Base-by-base conservation (phyloP, 768 basidiomycete genomes). In the Hypsizygus marmoreus region DNA sequence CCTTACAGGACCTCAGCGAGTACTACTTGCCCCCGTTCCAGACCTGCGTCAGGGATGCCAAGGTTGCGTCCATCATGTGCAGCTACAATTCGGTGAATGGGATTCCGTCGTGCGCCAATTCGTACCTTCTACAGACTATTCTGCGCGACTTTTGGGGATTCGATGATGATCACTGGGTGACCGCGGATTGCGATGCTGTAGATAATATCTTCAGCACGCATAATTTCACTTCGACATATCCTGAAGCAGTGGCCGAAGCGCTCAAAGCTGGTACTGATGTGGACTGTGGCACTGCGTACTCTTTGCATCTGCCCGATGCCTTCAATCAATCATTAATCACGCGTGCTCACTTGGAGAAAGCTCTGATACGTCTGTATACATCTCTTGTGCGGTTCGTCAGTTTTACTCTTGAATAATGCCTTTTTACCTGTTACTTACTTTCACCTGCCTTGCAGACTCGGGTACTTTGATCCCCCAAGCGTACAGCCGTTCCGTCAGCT, bases 81-180 rank as follows among this genome's bases (percentile, higher is more conserved):
- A 77, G 75, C 50, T 83, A 82, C 56, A 83, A 82, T 49, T 73
- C 79, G 8, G 77, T 83, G 14, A 81, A 82, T 47, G 81, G 81
- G 2, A 60, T 82, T 23, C 80, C 81, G 4, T 68, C 76, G 1
- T 83, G 81, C 53, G 80, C 77, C 16, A 73, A 70, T 54, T 66
- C 71, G 1, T 81, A 74, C 54, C 65, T 83, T 22, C 65, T 83
- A 24, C 77, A 81, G 55, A 65, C 66, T 23, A 58, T 83, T 19
- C 57, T 80, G 17, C 68, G 80, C 13, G 78, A 79, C 43, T 61
- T 65, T 36, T 81, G 76, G 73, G 74, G 73, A 10, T 79, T 80
- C 50, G 63, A 71, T 41, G 69, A 75, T 37, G 71, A 77, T 30
- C 60, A 78, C 34, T 81, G 78, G 78, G 74, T 81, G 14, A 77